Base-by-base conservation (phyloP, 2,329 filamentous ascomycete genomes). In the Scytalidium sp. region DNA sequence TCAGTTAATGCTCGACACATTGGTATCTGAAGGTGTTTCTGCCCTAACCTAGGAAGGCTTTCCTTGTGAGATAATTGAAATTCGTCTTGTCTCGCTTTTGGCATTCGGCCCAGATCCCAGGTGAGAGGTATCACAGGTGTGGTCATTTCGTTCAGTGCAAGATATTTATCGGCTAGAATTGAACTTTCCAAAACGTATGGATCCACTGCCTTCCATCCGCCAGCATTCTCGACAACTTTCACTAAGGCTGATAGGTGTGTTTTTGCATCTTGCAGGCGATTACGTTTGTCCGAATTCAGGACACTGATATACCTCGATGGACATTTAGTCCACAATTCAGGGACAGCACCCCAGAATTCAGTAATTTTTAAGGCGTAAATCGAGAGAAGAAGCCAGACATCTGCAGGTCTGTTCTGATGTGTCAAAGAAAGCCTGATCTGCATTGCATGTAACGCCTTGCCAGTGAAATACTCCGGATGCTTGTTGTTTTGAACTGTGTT, bases 141-240 rank as follows among this genome's bases (percentile, higher is more conserved):
- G 11, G 19, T 43, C 41, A 43, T 43, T 13, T 21, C 10, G 19
- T 21, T 13, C 3, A 43, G 17, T 3, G 41, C 41, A 5, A 43
- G 17, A 19, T 43, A 43, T 25, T 43, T 43, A 19, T 43, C 41
- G 8, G 41, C 41, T 13, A 43, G 41, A 20, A 43, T 19, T 13
- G 41, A 22, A 25, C 41, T 43, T 11, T 43, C 41, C 15, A 43
- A n/a, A 17, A 43, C n/a, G n/a, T 43, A 43, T 43, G 41, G 41
- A 25, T 43, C 15, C 15, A 43, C 17, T 5, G 11, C 11, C 9
- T 25, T 21, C 41, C 41, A 43, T n/a, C 41, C 41, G 19, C 41
- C 41, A 8, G 41, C 41, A 25, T 43, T 43, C 15, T 21, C 41
- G 17, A 43, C 41, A 10, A 43, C 20, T 15, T 19, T 13, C 11